A percentile compares a stretch with the other conserved stretches of the same genome.
phyloP scores from a whole-genome alignment of 768 basidiomycete species.

The Pluteus cervinus region DNA sequence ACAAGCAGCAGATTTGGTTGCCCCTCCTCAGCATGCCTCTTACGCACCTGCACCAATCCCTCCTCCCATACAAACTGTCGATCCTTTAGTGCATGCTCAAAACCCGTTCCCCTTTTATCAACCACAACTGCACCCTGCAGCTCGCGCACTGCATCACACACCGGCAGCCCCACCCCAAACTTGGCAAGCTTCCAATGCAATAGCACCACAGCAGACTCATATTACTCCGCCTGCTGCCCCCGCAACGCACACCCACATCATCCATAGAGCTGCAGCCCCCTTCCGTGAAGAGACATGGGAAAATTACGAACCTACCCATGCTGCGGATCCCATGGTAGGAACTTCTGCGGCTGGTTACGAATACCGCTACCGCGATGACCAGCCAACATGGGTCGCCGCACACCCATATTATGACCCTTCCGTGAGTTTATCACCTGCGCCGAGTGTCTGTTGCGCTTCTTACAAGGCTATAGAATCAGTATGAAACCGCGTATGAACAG shows the following conservation, averaged over 20 bases:
- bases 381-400: slow-evolving; percentile 39
- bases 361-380: slow-evolving; percentile 62
- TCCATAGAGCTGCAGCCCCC: slow-evolving; percentile 40
- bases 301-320: slow-evolving; percentile 40
- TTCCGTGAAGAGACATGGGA: slow-evolving; percentile 53
- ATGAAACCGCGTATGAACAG: slow-evolving; percentile 39
- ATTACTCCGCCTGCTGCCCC: slow-evolving; percentile 40
- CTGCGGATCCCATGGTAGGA: slow-evolving; percentile 5
- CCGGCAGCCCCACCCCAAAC: slow-evolving; percentile 49
- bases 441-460: not conserved
- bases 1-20: too few species aligned
- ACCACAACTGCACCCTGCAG: slow-evolving; percentile 25
- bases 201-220: slow-evolving; percentile 64
- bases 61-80: slow-evolving; percentile 25
- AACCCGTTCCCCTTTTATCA: slow-evolving; percentile 32
- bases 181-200: slow-evolving; percentile 58
- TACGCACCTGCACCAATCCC: slow-evolving; percentile 10
- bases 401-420: slow-evolving; percentile 54
- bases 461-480: slow-evolving; percentile 20
- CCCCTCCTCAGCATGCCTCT: slow-evolving; percentile 11
- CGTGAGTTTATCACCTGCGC: slow-evolving; percentile 25
- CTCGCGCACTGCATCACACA: slow-evolving; percentile 39
- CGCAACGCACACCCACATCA: slow-evolving; percentile 34
- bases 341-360: slow-evolving; percentile 44
- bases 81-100: slow-evolving; percentile 23